These are phyloP conservation scores for Xylogone sp. DNA, from an alignment of 2,329 filamentous ascomycete genomes.

Conservation along the genomic window DNA sequence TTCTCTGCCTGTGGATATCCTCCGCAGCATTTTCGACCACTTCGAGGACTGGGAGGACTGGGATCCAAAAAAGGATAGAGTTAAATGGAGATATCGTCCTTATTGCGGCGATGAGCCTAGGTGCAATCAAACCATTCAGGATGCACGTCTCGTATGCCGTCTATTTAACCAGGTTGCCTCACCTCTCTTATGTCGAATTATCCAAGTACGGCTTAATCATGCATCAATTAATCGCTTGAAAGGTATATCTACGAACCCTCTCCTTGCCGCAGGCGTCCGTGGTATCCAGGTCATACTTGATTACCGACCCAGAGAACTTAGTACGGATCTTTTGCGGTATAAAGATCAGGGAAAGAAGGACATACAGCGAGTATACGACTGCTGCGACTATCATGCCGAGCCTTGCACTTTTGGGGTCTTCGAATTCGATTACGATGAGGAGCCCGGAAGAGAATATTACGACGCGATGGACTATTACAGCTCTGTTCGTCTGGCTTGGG, in stretches of 20 bases:
- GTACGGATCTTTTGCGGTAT: background rate
- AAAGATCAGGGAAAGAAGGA: background rate
- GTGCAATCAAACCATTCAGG: background rate
- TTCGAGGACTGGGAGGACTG: background rate
- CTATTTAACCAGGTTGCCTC: background rate
- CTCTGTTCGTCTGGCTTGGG: background rate
- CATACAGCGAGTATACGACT: background rate
- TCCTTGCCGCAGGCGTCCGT: background rate
- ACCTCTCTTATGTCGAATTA: background rate
- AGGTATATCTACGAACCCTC: background rate
- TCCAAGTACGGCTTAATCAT: background rate
- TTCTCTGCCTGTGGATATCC: slow-evolving; percentile 3
- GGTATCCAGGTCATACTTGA: background rate
- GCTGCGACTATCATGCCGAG: background rate
- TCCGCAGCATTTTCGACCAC: background rate
- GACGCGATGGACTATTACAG: background rate
- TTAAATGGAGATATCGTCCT: background rate
- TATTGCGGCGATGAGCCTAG: background rate
- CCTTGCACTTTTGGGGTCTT: background rate
- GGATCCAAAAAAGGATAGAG: background rate
- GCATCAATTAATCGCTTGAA: background rate
- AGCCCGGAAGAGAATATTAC: background rate
- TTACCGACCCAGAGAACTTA: background rate
- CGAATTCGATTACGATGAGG: background rate
- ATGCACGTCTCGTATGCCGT: slow-evolving; percentile 1